Evolutionary conservation across 352 stramenopile species (phyloP).

Genomic region (Globisporangium nodosum): DNA sequence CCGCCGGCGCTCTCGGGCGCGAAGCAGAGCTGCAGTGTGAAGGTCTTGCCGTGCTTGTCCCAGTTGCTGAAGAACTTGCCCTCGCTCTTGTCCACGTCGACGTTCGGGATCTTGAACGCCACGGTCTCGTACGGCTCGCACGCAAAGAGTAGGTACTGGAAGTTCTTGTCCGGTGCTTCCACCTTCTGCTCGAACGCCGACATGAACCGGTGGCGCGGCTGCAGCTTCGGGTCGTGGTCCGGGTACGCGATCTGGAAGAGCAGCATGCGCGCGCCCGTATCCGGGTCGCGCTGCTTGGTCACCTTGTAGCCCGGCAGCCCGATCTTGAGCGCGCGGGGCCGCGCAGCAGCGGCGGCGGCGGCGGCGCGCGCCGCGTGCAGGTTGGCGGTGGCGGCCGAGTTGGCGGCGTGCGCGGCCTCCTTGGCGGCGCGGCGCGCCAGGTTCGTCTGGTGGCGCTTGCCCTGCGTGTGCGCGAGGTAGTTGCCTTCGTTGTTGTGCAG

Average conservation of each 20-base stretch:
- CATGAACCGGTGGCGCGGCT: slow-evolving; percentile 99
- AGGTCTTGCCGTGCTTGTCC: slow-evolving; percentile 94
- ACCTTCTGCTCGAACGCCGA: slow-evolving; percentile 98
- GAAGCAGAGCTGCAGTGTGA: slow-evolving; percentile 90
- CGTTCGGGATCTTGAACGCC: slow-evolving; percentile 98
- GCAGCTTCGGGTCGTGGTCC: slow-evolving; percentile 89
- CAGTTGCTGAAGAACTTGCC: slow-evolving; percentile 97
- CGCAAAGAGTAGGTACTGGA: slow-evolving; percentile 97
- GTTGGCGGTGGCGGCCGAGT: slow-evolving; percentile 40
- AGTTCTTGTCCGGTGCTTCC: slow-evolving; percentile 94
- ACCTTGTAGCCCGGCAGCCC: slow-evolving; percentile 97
- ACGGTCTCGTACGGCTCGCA: slow-evolving; percentile 99
- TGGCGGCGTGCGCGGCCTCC: slow-evolving; percentile 54
- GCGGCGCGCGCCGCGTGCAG: slow-evolving; percentile 36
- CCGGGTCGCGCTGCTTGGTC: slow-evolving; percentile 90
- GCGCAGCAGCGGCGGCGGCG: slow-evolving; percentile 35
- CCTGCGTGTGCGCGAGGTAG: slow-evolving; percentile 99
- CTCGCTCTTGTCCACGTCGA: slow-evolving; percentile 93
- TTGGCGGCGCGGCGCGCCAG: slow-evolving; percentile 89
- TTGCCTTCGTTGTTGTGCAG: slow-evolving; percentile 99
- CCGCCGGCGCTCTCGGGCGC: slow-evolving; percentile 17
- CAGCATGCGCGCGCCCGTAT: slow-evolving; percentile 79
- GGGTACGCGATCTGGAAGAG: slow-evolving; percentile 96
- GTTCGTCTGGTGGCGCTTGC: slow-evolving; percentile 98
- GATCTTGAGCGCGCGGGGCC: slow-evolving; percentile 89